Conservation (phyloP, 495 filamentous ascomycete genomes). For the Terfezia claveryi region DNA sequence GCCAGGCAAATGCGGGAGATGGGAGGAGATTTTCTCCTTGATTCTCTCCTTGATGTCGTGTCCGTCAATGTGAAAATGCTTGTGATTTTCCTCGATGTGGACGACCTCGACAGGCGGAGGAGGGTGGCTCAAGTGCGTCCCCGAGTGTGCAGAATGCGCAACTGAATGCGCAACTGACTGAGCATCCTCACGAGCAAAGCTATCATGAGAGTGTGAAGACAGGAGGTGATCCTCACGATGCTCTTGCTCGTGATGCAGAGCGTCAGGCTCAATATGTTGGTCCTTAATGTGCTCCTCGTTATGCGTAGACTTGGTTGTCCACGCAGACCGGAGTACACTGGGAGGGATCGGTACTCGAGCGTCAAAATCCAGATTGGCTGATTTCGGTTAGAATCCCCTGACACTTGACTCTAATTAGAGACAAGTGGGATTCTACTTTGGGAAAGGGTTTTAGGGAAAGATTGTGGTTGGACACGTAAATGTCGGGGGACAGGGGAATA, state of each 20-base stretch:
- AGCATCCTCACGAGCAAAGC: too few relatives aligned
- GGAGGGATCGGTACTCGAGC: constrained; percentile 96
- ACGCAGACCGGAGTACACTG: constrained; percentile 98
- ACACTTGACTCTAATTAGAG: constrained; percentile 15
- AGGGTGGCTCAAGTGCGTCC: constrained; percentile 3
- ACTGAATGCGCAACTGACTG: too few relatives aligned
- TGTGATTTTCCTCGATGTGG: too few relatives aligned
- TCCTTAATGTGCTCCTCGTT: constrained; percentile 22
- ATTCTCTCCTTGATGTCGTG: constrained; percentile 8
- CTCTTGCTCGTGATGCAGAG: constrained; percentile 13
- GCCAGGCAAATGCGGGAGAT: too few relatives aligned
- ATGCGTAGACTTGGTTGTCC: constrained; percentile 50
- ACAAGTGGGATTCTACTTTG: constrained; percentile 3
- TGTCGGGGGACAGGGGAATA: constrained; percentile 12
- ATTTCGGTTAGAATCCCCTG: constrained; percentile 20
- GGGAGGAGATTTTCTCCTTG: constrained; percentile 3
- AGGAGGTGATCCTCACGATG: constrained; percentile 14
- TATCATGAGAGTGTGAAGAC: neutral
- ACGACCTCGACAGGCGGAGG: too few relatives aligned
- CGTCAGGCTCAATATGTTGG: constrained; percentile 28
- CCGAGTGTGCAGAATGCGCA: constrained; percentile 2
- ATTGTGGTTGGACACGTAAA: constrained; percentile 5
- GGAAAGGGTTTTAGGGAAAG: constrained; percentile 9
- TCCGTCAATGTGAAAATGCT: too few relatives aligned
- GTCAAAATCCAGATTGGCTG: constrained; percentile 99